phyloP scores from a whole-genome alignment of 805 yeast species.

The Ogataea ganodermae region DNA sequence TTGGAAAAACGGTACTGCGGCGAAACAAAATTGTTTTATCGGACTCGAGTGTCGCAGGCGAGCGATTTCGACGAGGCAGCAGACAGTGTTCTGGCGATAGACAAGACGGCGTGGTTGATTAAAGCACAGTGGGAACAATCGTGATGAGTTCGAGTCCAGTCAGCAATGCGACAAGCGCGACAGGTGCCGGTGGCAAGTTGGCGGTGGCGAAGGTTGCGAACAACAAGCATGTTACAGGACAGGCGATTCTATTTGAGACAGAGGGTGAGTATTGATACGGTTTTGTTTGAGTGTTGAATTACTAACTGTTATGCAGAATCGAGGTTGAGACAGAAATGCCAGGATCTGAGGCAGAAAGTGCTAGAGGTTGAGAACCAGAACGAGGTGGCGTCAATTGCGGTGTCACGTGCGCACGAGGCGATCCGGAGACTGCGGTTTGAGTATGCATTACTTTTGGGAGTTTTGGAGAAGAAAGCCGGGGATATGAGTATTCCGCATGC shows the following conservation, averaged over 20 bases:
- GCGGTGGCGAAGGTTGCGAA: background rate
- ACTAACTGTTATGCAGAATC: slow-evolving; percentile 27
- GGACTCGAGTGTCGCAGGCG: background rate
- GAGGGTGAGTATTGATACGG: slow-evolving; percentile 18
- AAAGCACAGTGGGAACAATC: background rate
- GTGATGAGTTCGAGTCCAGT: slow-evolving; percentile 1
- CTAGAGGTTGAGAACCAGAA: slow-evolving; percentile 74
- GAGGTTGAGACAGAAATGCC: slow-evolving; percentile 63
- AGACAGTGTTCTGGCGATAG: background rate
- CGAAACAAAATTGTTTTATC: background rate
- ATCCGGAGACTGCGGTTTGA: slow-evolving; percentile 81
- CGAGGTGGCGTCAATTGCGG: slow-evolving; percentile 72
- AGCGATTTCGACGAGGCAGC: background rate
- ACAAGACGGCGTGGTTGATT: background rate
- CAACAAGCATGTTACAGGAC: background rate
- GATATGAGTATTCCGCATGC: slow-evolving; percentile 29
- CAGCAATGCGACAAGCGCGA: background rate
- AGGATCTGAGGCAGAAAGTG: slow-evolving; percentile 68
- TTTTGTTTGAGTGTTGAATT: background rate
- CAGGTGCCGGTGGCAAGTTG: background rate
- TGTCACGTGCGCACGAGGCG: slow-evolving; percentile 73
- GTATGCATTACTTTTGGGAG: slow-evolving; percentile 75
- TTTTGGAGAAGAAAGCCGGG: slow-evolving; percentile 61
- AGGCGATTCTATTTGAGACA: slow-evolving; percentile 12
- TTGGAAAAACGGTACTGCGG: background rate